Evolutionary conservation across 495 filamentous ascomycete genomes (phyloP), one percentile per base, ranked within the genome.

Genomic region (Aspergillus cavernicola): DNA sequence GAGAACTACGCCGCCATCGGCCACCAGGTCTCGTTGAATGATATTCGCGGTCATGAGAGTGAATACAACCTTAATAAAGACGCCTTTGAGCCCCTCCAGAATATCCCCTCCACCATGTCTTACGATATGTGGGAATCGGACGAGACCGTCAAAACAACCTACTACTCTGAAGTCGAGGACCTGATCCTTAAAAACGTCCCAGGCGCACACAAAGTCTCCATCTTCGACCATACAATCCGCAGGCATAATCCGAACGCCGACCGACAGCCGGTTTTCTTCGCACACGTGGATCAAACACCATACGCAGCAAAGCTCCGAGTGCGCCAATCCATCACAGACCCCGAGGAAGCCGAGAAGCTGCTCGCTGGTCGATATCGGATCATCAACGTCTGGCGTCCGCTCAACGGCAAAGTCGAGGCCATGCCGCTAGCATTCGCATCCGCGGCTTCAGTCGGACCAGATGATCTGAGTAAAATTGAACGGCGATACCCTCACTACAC

Each of bases 161-260:
- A 93, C 77, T 96, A 95, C 78, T 83, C 88, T 0, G 88, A 93
- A 63, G 79, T 92, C 23, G 82, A 87, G 67, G 53, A 71, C 6
- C 71, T 95, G 37, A 67, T 96, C 0, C 73, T 85, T 1, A 61
- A 78, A 31, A 64, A 80, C 45, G 74, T 91, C 32, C 80, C 82
- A 1, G 88, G 84, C 38, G 77, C 78, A 16, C 75, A 80, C 37
- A 69, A 78, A 2, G 76, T 95, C 39, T 65, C 87, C 50, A 71
- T 96, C 61, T 96, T 96, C 77, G 90, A 96, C 80, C 88, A 96
- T 73, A 93, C 89, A n/a, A 81, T 95, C 73, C 86, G 90, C 11
- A 81, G 84, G 20, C 68, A 80, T 7, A 60, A 47, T 4, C 73
- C 81, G 0, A 55, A 66, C 39, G 78, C 85, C 0, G 51, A 58